Evolutionary conservation across 192 early-diverging fungal species (phyloP).

Genomic region (Backusella circina): DNA sequence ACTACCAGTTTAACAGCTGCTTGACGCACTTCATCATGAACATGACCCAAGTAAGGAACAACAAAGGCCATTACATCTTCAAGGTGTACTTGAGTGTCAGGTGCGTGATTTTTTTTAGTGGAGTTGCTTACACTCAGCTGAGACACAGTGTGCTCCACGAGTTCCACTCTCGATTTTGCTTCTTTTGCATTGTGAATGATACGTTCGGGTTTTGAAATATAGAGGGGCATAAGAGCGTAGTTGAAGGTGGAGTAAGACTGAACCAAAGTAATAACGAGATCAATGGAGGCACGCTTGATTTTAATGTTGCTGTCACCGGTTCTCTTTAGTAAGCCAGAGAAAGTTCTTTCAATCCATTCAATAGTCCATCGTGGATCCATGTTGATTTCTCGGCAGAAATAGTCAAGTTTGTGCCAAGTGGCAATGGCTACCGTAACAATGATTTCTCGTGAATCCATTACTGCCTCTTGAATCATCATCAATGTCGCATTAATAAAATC

Average conservation of each 20-base stretch:
- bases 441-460: conserved; percentile 22
- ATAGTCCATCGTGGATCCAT: background rate
- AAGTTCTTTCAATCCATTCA: conserved; percentile 12
- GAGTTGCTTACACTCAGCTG: background rate
- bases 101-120: background rate
- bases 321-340: conserved; percentile 16
- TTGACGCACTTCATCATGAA: conserved; percentile 13
- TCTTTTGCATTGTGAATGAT: conserved; percentile 22
- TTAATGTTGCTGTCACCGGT: conserved; percentile 8
- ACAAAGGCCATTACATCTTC: conserved; percentile 11
- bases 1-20: conserved; percentile 12
- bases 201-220: conserved; percentile 16
- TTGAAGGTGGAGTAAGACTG: background rate
- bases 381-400: background rate
- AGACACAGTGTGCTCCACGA: conserved; percentile 9
- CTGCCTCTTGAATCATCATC: conserved; percentile 23
- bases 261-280: conserved; percentile 7
- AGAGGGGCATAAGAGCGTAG: background rate
- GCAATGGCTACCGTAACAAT: conserved; percentile 14
- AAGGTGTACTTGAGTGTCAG: background rate
- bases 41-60: conserved; percentile 13
- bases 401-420: conserved; percentile 14
- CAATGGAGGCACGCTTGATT: background rate
- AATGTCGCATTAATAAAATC: conserved; percentile 13
- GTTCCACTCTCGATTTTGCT: conserved; percentile 11